Conservation (phyloP, 2,329 filamentous ascomycete genomes). For the Hypoxylon rubiginosum region DNA sequence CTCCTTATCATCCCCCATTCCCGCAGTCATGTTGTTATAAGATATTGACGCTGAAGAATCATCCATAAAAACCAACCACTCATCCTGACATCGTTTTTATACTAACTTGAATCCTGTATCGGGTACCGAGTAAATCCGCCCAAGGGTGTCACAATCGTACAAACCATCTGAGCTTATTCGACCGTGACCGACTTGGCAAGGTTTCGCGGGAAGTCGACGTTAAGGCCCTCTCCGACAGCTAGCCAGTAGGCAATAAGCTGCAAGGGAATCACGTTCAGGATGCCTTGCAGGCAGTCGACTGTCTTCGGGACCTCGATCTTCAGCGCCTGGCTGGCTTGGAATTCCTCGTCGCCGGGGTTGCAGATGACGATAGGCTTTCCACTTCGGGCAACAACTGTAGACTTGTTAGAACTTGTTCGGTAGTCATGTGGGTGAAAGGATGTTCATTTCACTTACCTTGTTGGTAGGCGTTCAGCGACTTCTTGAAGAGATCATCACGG, state of each 20-base stretch:
- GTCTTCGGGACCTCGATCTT: conserved; percentile 98
- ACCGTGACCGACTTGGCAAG: conserved; percentile 99
- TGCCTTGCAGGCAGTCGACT: conserved; percentile 93
- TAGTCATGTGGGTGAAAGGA: background rate
- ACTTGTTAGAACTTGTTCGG: conserved; percentile 41
- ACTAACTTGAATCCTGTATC: conserved; percentile 45
- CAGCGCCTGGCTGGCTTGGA: conserved; percentile 87
- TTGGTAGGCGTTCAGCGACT: conserved; percentile 99
- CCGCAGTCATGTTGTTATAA: conserved; percentile 35
- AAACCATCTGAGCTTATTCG: conserved; percentile 73
- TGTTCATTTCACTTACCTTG: conserved; percentile 73
- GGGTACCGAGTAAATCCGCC: conserved; percentile 36
- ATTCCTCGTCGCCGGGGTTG: conserved; percentile 91
- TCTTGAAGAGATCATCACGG: conserved; percentile 94
- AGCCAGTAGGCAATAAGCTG: conserved; percentile 99
- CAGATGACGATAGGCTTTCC: conserved; percentile 99
- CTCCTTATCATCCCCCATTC: conserved; percentile 34
- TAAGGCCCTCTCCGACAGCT: conserved; percentile 93
- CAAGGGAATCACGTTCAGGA: conserved; percentile 96
- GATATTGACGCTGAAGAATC: conserved; percentile 42
- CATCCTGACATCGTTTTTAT: conserved; percentile 39
- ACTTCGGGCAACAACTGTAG: conserved; percentile 87
- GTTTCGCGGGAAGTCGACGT: conserved; percentile 99
- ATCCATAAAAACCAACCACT: conserved; percentile 43
- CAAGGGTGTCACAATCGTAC: conserved; percentile 30